Evolutionary conservation across 768 basidiomycete species (phyloP), one percentile per base, ranked within the genome.

Genomic region (Auricularia cornea): DNA sequence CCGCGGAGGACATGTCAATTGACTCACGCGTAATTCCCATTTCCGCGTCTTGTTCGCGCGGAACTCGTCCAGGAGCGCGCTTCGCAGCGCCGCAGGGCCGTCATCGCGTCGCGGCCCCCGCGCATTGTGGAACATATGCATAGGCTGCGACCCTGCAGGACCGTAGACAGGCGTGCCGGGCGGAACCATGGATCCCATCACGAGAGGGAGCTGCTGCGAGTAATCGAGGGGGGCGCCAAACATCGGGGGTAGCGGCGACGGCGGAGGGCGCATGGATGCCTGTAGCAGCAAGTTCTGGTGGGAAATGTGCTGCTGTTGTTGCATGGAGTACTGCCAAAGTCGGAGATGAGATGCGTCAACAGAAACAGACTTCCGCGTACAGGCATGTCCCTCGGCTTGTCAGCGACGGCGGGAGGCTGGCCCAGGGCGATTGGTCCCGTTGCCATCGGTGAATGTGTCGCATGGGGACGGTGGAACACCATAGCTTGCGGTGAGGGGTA

Each of bases 11-110:
- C 51, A n/a, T n/a, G 62, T 44, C 57, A 33, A 59, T 14, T n/a
- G n/a, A 75, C 81, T 65, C 71, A 92, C 94, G 73, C 80, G 77
- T 26, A 97, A 77, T 65, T 89, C 86, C 95, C 94, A 98, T 66
- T 84, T 85, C 61, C 85, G 83, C 29, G 83, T 77, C 73, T 88
- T 90, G 76, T 89, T 88, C 33, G 84, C 80, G 64, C 92, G 84
- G 73, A 95, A 97, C 64, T 94, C 91, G 62, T 95, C 92, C 60
- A 97, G 74, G 41, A 91, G 69, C 10, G 87, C 80, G 72, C 90
- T 94, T 60, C 90, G 83, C 64, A 85, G 70, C 16, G 79, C 73
- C 4, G 72, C 65, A 0, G 76, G 63, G 35, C 74, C 72, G 33
- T 81, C 81, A 23, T 75, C 74, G 48, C 81, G 83, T 35, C 83